Evolutionary conservation across 345 rosid species (phyloP), one percentile per base, ranked within the genome.

Genomic region (Sonneratia caseolaris): DNA sequence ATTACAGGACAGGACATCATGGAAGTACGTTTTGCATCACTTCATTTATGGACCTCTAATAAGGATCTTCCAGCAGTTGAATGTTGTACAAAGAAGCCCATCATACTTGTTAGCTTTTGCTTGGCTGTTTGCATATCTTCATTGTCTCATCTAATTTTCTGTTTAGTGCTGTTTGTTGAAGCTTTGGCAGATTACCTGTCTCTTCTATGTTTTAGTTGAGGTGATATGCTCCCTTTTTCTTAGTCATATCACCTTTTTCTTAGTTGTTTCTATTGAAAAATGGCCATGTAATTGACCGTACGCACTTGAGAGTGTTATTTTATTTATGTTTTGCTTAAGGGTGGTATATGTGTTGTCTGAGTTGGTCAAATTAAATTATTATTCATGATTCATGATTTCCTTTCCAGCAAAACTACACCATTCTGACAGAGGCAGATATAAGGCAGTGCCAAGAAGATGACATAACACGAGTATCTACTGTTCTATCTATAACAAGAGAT

Each of bases 361-460:
- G 38, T 62, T 62, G 27, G 32, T 35, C 19, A 2, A 27, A 35
- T n/a, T 62, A 12, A 35, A 32, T 62, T 15, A 62, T 27, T 62
- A 10, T 62, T 13, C 19, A 62, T 13, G 15, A 47, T 1, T 47
- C 15, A 47, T 62, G 37, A 24, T 68, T 43, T 68, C 14, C 43
- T 24, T n/a, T 68, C 59, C 93, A 96, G 99, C 84, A 80, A 84
- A 82, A 78, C 74, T 91, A 79, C 81, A 71, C 84, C n/a, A 78
- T 91, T 70, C 75, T 92, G 81, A 83, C 70, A 75, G 96, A 96
- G 76, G 86, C 69, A 66, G 98, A 92, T 84, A 92, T 96, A 77
- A 76, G 43, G 40, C 80, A 74, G 51, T 82, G 75, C 22, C 98
- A 96, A 77, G 87, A 77, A 74, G 96, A 92, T 74, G 92, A 88